Percentiles rank a stretch among this genome's conserved stretches.
Conservation (phyloP, 2,329 filamentous ascomycete species). For the Neofusicoccum sp. region DNA sequence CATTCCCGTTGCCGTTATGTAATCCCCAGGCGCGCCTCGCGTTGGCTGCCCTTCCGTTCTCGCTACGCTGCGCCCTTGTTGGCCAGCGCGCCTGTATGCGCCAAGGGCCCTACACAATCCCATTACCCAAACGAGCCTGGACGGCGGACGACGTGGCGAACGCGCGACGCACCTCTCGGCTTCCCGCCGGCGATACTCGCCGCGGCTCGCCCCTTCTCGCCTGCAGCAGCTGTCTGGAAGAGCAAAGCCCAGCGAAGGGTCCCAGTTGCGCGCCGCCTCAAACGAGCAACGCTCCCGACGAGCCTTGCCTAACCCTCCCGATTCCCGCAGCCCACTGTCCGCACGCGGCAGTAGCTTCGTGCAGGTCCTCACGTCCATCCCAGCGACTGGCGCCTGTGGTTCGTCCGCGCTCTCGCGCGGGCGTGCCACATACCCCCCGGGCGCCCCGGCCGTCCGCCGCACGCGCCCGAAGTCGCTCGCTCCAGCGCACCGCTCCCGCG, state of each 20-base stretch:
- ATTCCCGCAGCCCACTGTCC: conserved; percentile 1
- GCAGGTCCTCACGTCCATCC: neutral
- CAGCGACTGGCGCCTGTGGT: neutral
- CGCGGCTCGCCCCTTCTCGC: conserved; percentile 15
- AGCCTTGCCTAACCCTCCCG: conserved; percentile 7
- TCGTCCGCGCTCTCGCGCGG: conserved; percentile 2
- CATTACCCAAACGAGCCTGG: conserved; percentile 15
- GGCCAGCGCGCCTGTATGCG: conserved; percentile 10
- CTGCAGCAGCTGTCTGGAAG: conserved; percentile 13
- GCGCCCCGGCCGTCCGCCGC: neutral
- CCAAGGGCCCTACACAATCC: conserved; percentile 15
- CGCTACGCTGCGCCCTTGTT: conserved; percentile 2
- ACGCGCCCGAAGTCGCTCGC: conserved; percentile 1
- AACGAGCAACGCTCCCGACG: conserved; percentile 12
- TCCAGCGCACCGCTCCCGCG: neutral
- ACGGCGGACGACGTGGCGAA: conserved; percentile 11
- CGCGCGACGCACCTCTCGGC: conserved; percentile 11
- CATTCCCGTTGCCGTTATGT: conserved; percentile 11
- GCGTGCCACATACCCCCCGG: neutral
- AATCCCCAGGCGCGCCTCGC: neutral
- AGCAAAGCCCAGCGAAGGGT: conserved; percentile 11
- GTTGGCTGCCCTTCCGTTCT: conserved; percentile 1
- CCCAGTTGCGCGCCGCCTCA: conserved; percentile 1
- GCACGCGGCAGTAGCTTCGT: neutral
- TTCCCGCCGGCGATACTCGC: conserved; percentile 12